Evolutionary conservation across 1,139 yeast genomes (phyloP).

Genomic region (Scheffersomyces parashehatae): DNA sequence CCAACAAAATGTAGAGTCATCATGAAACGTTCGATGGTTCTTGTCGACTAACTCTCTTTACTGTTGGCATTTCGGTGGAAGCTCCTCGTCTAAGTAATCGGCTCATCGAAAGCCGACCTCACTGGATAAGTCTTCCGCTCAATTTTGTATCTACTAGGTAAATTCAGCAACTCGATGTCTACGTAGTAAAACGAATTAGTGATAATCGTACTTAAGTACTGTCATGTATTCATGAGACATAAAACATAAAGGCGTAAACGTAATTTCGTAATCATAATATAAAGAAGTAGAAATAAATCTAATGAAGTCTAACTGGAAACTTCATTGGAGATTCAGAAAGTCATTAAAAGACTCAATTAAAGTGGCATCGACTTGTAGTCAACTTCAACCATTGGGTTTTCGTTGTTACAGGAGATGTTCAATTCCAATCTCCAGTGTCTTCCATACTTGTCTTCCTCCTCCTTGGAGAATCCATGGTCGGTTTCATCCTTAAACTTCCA

Average conservation of each 20-base stretch:
- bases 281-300: neutral
- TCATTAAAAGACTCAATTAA: conserved; percentile 4
- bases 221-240: conserved; percentile 6
- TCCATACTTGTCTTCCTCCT: conserved; percentile 44
- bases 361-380: conserved; percentile 51
- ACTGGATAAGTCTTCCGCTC: no score
- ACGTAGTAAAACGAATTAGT: no score
- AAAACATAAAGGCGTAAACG: conserved; percentile 3
- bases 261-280: neutral
- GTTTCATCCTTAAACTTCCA: conserved; percentile 58
- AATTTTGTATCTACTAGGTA: no score
- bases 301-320: neutral
- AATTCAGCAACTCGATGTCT: no score
- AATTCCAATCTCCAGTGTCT: conserved; percentile 61
- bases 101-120: no score
- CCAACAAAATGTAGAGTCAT: no score
- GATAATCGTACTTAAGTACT: neutral
- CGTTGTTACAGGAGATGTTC: conserved; percentile 58
- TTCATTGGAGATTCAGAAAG: conserved; percentile 1
- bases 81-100: no score
- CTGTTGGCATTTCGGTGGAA: no score
- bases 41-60: no score
- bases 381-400: conserved; percentile 61
- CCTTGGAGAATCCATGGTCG: conserved; percentile 53
- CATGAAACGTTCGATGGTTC: no score